Evolutionary conservation across 441 rosid species (phyloP).

Genomic region (Syzygium syzygioides): DNA sequence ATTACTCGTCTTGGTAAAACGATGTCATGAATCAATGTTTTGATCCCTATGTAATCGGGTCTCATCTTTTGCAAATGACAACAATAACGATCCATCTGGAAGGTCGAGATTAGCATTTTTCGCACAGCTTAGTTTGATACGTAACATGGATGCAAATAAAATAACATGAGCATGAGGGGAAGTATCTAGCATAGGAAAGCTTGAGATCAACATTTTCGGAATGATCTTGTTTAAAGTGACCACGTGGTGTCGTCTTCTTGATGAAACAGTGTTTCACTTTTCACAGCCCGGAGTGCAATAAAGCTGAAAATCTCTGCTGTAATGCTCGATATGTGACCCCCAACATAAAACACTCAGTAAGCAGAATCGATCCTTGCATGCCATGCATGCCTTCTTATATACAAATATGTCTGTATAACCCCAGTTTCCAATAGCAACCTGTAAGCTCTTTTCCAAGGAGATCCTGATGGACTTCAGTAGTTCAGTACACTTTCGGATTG

Average conservation of each 20-base stretch:
- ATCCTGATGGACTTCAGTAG: neutral
- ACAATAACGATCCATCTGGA: neutral
- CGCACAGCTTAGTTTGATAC: neutral
- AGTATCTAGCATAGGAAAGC: neutral
- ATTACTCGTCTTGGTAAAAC: neutral
- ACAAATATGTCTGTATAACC: neutral
- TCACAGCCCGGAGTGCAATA: slow-evolving; percentile 4
- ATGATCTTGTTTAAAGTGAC: neutral
- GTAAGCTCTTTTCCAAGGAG: neutral
- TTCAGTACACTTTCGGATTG: neutral
- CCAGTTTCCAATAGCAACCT: neutral
- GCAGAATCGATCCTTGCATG: neutral
- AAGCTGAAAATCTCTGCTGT: slow-evolving; percentile 5
- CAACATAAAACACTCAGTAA: neutral
- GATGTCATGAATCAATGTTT: neutral
- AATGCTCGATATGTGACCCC: neutral
- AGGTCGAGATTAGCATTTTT: neutral
- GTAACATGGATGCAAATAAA: neutral
- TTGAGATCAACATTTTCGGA: neutral
- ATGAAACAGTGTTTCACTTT: slow-evolving; percentile 19
- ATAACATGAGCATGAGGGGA: neutral
- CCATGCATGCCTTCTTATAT: neutral
- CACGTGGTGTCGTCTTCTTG: slow-evolving; percentile 14
- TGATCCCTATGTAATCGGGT: neutral
- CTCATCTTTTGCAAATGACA: neutral